Base-by-base conservation (phyloP, 345 rosid species). In the Cochlearia excelsa region DNA sequence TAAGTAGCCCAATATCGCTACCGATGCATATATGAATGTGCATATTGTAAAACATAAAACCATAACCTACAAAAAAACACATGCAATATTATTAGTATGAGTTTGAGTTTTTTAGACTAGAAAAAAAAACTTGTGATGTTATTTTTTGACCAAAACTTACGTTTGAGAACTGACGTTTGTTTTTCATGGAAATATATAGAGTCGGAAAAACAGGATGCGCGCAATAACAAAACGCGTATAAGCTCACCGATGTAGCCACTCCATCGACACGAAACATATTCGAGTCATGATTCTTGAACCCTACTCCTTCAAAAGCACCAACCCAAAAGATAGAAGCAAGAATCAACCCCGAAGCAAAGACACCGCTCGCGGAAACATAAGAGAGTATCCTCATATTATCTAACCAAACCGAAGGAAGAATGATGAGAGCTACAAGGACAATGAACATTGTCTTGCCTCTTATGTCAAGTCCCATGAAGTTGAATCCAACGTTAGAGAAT, bases 141-240 rank as follows among this genome's bases (percentile, higher is more conserved):
- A 26, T 9, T 4, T 43, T 26, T 42, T 31, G 43, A 51, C 23
- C 23, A 29, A 3, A 47, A 65, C 95, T 88, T 78, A 88, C 98
- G 44, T 75, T 71, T 11, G 93, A 77, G 80, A 88, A 91, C 45
- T 88, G 96, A 9, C 69, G 86, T 61, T 82, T 91, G 64, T 80
- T 86, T 62, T 75, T 81, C 90, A 88, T 86, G 26, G 93, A 86
- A 65, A 72, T 80, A 75, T 91, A 91, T 2, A 91, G 76, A 6
- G 88, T 84, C 3, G 98, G 98, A 55, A 88, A 91, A 41, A 91
- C 92, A 0, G 98, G 98, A 68, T 91, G 98, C 1, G 95, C 96
- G 26, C 98, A 86, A 10, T 80, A 91, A 61, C 98, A 91, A 74
- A 91, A 91, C n/a, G 84, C 80, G 29, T 84, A 91, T 64, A 91